These are phyloP conservation scores for Metschnikowia koreensis DNA, from an alignment of 805 yeast species.

Conservation along the genomic window DNA sequence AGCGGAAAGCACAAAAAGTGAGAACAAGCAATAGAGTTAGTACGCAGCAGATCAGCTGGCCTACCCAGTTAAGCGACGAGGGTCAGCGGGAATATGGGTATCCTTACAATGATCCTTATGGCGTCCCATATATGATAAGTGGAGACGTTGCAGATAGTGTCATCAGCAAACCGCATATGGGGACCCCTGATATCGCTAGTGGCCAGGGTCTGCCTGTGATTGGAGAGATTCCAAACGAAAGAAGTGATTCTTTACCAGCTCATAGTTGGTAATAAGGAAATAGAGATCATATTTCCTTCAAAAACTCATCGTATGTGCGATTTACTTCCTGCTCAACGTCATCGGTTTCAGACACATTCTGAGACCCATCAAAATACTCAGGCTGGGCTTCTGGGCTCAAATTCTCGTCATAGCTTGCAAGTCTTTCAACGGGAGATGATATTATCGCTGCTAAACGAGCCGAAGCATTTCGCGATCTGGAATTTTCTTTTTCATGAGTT, in stretches of 20 bases:
- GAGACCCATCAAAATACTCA: conserved; percentile 35
- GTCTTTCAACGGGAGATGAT: conserved; percentile 15
- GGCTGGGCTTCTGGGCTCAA: conserved; percentile 39
- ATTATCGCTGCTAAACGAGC: conserved; percentile 3
- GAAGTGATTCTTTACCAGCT: neutral
- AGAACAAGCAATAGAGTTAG: neutral
- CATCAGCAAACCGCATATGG: neutral
- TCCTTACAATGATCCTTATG: conserved; percentile 14
- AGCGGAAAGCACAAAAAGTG: neutral
- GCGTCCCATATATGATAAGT: neutral
- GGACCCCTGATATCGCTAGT: neutral
- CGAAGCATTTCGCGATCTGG: neutral
- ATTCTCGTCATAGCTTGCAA: conserved; percentile 29
- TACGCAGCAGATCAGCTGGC: conserved; percentile 12
- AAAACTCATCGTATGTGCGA: conserved; percentile 35
- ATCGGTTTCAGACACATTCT: conserved; percentile 18
- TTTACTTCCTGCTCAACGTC: conserved; percentile 35
- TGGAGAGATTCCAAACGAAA: neutral
- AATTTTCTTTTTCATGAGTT: neutral
- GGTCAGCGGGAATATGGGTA: conserved; percentile 7
- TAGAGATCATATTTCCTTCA: conserved; percentile 10
- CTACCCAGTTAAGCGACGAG: conserved; percentile 8
- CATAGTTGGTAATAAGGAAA: neutral
- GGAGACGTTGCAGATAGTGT: neutral
- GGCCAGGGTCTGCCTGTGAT: neutral